Evolutionary conservation across 1,284 basidiomycete species (phyloP), one percentile per base, ranked within the genome.

Genomic region (Xerocomus minutiporus): DNA sequence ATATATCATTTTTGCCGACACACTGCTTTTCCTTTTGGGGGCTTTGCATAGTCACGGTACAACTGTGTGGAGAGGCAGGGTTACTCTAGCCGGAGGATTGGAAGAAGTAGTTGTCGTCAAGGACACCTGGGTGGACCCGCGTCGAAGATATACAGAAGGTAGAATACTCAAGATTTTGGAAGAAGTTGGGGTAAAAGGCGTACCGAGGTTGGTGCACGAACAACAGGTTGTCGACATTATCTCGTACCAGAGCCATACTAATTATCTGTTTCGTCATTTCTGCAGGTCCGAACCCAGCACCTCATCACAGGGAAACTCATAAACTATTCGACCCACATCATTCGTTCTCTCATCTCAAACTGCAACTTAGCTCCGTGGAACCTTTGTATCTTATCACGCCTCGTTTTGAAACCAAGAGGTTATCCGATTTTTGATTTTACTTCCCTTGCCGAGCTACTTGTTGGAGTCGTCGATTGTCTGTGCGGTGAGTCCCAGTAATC

Each of bases 401-500:
- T 57, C 1, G 45, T 56, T 9, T 50, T 48, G 13, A 23, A 47
- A 41, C 54, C 31, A 8, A 44, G 28, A 11, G 48, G 56, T 0
- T 23, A 25, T 15, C 50, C n/a, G 1, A 47, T 57, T 11, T 46
- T 23, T 3, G 2, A 38, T 9, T 38, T 38, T 17, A 20, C 5
- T 5, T 52, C 35, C 1, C 44, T 50, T 1, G 0, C 36, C 1
- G 32, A 57, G 13, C 25, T 57, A 5, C 45, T 57, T 1, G 28
- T 57, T 1, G 25, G 36, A 23, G 4, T 56, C 5, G 15, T 52
- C 4, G n/a, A 57, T 34, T 57, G 48, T 28, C 12, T 56, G 3
- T 25, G 7, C 5, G 20, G 51, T 56, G 32, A 3, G 32, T 56
- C 4, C 28, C 4, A 23, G 5, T 4, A 9, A n/a, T 15, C 8